Base-by-base conservation (phyloP, 257 asterid species). In the Penstemon newberryi region DNA sequence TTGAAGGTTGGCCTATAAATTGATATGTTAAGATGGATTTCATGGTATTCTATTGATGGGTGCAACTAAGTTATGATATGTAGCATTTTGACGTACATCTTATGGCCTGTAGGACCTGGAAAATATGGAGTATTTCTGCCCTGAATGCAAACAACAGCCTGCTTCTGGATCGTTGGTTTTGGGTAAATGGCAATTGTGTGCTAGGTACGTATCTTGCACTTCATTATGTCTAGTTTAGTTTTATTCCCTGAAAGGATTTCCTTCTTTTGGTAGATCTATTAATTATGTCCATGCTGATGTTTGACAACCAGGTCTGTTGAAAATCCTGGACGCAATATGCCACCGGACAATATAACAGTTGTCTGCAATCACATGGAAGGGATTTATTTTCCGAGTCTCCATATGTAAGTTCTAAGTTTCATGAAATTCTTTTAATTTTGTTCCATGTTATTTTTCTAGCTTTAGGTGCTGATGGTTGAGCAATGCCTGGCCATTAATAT, bases 301-400 rank as follows among this genome's bases (percentile, higher is more conserved):
- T 47, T 61, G 41, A 58, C 66, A 39, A 56, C 58, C 80, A 90
- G 97, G 69, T 73, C 83, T 12, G 75, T 76, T 54, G 88, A 85
- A 75, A 71, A 60, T 47, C 71, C 50, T 67, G 87, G 60, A 71
- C 70, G 81, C 73, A 75, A 72, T 71, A 70, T 36, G 63, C 78
- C 74, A 5, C 95, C 96, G 57, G 86, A 86, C 58, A 89, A 80
- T 58, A 66, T 91, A 64, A 55, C 75, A 40, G 96, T 94, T 68
- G 84, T 91, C 77, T 94, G 99, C 86, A 72, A 81, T 81, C 86
- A 89, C 36, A 68, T 91, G 64, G 95, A 84, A 80, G 99, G 84
- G 81, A 73, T 77, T 65, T 94, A 94, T 68, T 82, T 55, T 81
- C 83, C 96, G 63, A 80, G 82, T 70, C 88, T 89, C 58, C 99